Evolutionary conservation across 495 filamentous ascomycete genomes (phyloP).

Genomic region (Annulohypoxylon moriforme): DNA sequence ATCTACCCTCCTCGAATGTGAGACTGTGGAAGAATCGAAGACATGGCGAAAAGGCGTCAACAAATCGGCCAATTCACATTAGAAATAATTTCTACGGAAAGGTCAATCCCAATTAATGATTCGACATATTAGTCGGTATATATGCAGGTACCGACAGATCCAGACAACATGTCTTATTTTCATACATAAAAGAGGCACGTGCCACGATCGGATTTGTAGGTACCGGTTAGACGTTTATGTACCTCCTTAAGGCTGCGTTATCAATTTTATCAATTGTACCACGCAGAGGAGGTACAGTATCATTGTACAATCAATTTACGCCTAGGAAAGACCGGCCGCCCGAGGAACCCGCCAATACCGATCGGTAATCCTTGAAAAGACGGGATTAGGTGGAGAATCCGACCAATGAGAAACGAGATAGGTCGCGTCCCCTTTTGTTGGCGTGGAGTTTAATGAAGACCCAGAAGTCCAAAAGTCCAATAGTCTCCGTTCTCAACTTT

Average conservation of each 20-base stretch:
- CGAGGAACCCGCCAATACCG: slow-evolving; percentile 42
- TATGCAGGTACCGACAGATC: slow-evolving; percentile 10
- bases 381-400: slow-evolving; percentile 11
- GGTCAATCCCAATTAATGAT: background rate
- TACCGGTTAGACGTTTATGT: background rate
- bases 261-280: background rate
- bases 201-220: background rate
- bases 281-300: no score
- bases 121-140: background rate
- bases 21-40: background rate
- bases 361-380: slow-evolving; percentile 38
- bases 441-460: slow-evolving; percentile 46
- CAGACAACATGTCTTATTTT: background rate
- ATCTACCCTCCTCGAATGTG: background rate
- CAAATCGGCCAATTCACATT: slow-evolving; percentile 3
- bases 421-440: slow-evolving; percentile 45
- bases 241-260: slow-evolving; percentile 11
- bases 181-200: slow-evolving; percentile 8
- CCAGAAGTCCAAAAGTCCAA: slow-evolving; percentile 22
- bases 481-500: slow-evolving; percentile 23
- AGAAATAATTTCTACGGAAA: background rate
- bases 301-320: no score
- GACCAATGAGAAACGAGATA: slow-evolving; percentile 17
- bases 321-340: slow-evolving; percentile 13
- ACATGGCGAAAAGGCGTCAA: background rate